Percentiles rank a stretch among this genome's conserved stretches.
Conservation (phyloP, 2,329 filamentous ascomycete species). For the Akanthomyces dipterigenus region DNA sequence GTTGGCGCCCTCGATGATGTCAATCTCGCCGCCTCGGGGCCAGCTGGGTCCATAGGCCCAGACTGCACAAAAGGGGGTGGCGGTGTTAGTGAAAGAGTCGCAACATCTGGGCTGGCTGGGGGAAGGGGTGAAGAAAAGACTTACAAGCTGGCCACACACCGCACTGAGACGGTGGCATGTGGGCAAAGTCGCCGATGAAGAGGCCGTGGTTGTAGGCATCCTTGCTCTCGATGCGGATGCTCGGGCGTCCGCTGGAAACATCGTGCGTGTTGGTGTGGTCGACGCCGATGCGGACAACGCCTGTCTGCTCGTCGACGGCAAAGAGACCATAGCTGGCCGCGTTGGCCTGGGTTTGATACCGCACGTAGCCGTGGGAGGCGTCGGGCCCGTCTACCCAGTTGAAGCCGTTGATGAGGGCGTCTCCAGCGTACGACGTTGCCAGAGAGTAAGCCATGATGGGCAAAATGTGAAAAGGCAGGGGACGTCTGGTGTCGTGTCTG, state of each 20-base stretch:
- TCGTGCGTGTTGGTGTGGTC: constrained; percentile 34
- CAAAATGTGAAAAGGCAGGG: background rate
- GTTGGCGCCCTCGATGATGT: constrained; percentile 67
- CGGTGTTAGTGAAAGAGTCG: constrained; percentile 1
- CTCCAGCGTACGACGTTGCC: constrained; percentile 34
- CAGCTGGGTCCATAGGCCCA: constrained; percentile 51
- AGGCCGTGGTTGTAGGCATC: constrained; percentile 58
- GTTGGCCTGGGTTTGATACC: constrained; percentile 38
- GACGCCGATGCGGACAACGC: constrained; percentile 40
- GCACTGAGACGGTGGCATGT: constrained; percentile 66
- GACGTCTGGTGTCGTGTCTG: background rate
- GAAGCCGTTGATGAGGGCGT: constrained; percentile 40
- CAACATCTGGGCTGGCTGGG: no score
- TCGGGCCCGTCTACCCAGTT: constrained; percentile 47
- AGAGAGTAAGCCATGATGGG: constrained; percentile 34
- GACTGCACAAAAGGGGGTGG: constrained; percentile 28
- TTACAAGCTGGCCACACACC: constrained; percentile 68
- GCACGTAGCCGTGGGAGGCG: constrained; percentile 61
- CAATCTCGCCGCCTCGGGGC: constrained; percentile 59
- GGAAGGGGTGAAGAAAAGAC: constrained; percentile 19
- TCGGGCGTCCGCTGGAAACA: constrained; percentile 40
- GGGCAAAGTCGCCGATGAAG: constrained; percentile 63
- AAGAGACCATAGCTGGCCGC: constrained; percentile 35
- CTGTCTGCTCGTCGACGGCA: constrained; percentile 32
- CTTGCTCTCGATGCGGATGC: constrained; percentile 61